A percentile compares a stretch with the other conserved stretches of the same genome.
phyloP scores from a whole-genome alignment of 306 rosid species.

The Calophaca sinica region DNA sequence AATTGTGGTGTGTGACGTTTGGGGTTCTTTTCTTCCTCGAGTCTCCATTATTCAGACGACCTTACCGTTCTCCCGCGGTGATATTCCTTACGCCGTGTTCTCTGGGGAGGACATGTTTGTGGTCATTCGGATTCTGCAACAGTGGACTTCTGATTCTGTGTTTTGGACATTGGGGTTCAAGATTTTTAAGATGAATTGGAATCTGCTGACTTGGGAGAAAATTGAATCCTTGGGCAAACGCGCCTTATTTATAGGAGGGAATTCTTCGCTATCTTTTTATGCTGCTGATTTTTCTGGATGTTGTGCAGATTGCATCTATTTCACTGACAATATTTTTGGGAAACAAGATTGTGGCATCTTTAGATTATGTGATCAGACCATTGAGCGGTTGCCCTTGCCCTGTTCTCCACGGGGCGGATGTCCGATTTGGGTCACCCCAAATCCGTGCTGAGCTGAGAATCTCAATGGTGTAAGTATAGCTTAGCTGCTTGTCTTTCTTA shows the following conservation, averaged over 20 bases:
- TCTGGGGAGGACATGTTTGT: slow-evolving; percentile 60
- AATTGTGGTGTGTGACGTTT: slow-evolving; percentile 56
- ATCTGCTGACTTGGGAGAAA: slow-evolving; percentile 50
- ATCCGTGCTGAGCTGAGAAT: slow-evolving; percentile 51
- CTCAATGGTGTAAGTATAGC: too few relatives aligned
- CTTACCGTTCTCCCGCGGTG: slow-evolving; percentile 33
- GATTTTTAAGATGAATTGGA: slow-evolving; percentile 61
- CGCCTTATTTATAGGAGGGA: slow-evolving; percentile 61
- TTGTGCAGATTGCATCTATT: slow-evolving; percentile 62
- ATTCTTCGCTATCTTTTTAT: slow-evolving; percentile 56
- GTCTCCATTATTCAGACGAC: slow-evolving; percentile 46
- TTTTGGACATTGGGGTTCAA: slow-evolving; percentile 58
- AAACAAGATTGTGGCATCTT: slow-evolving; percentile 66
- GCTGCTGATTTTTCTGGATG: slow-evolving; percentile 59
- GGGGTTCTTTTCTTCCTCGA: slow-evolving; percentile 46
- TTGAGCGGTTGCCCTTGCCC: slow-evolving; percentile 60
- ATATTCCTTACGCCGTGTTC: slow-evolving; percentile 58
- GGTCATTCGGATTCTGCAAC: too few relatives aligned
- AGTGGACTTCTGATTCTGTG: slow-evolving; percentile 55
- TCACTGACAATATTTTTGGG: slow-evolving; percentile 62
- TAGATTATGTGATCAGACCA: slow-evolving; percentile 44
- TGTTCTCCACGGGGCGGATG: slow-evolving; percentile 51
- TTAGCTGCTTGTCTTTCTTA: too few relatives aligned
- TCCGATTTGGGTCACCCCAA: slow-evolving; percentile 74
- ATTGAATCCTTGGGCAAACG: slow-evolving; percentile 57